Evolutionary conservation across 225 moss, liverwort and hornwort genomes (phyloP).

Genomic region (Antitrichia curtipendula): DNA sequence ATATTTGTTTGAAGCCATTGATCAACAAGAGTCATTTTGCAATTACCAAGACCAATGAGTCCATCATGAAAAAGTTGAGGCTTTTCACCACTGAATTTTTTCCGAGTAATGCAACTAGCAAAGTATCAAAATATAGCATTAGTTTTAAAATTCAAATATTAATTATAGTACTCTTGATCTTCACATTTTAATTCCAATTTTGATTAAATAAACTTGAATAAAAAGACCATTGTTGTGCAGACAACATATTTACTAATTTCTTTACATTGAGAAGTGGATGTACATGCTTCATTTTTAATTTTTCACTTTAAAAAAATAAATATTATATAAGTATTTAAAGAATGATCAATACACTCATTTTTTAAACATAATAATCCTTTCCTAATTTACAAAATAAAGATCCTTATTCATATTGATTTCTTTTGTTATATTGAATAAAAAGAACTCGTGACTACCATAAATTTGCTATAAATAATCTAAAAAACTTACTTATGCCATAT

Average conservation of each 20-base stretch:
- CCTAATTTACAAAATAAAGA: too few species aligned
- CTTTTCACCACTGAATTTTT: neutral
- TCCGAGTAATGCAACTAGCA: neutral
- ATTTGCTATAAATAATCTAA: neutral
- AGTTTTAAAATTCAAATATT: neutral
- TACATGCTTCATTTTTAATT: neutral
- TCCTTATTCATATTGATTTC: neutral
- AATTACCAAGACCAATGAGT: neutral
- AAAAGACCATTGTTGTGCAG: fast-evolving
- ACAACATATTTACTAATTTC: neutral
- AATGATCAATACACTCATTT: neutral
- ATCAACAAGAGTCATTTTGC: neutral
- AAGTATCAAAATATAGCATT: neutral
- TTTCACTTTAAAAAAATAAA: neutral
- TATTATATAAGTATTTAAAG: neutral
- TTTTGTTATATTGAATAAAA: neutral
- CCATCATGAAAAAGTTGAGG: neutral
- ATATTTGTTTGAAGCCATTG: neutral
- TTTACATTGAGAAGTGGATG: too few species aligned
- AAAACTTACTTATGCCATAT: too few species aligned
- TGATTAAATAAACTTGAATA: neutral
- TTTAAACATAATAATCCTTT: neutral
- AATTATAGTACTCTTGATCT: neutral
- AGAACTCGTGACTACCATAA: neutral
- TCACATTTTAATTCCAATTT: neutral